Evolutionary conservation across 495 filamentous ascomycete genomes (phyloP).

Genomic region (Hypoxylon intermedium): DNA sequence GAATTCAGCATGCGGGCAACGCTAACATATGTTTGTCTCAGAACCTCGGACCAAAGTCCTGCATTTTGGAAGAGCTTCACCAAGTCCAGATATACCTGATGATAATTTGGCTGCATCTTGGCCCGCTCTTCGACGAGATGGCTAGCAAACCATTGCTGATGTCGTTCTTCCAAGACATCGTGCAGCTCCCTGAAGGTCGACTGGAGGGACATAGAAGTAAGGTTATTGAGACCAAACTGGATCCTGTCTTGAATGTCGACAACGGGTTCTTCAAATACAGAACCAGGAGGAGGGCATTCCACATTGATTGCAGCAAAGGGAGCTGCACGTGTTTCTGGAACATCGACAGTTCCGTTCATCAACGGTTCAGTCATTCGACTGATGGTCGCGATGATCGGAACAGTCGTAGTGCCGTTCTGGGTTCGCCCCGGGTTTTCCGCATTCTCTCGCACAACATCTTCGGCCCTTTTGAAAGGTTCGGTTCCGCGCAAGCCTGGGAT

Average conservation of each 20-base stretch:
- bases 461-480: slow-evolving; percentile 79
- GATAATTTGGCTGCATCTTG: slow-evolving; percentile 95
- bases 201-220: slow-evolving; percentile 85
- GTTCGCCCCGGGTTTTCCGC: slow-evolving; percentile 56
- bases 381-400: no score
- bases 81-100: slow-evolving; percentile 88
- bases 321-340: slow-evolving; percentile 58
- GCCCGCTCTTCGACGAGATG: slow-evolving; percentile 97
- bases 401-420: slow-evolving; percentile 58
- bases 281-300: slow-evolving; percentile 65
- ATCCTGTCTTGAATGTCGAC: slow-evolving; percentile 90
- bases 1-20: slow-evolving; percentile 86
- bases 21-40: slow-evolving; percentile 91
- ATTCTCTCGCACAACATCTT: slow-evolving; percentile 76
- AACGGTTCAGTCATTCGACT: slow-evolving; percentile 43
- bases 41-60: slow-evolving; percentile 81
- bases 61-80: slow-evolving; percentile 81
- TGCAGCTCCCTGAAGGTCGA: slow-evolving; percentile 80
- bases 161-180: slow-evolving; percentile 75
- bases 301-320: slow-evolving; percentile 79
- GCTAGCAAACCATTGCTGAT: slow-evolving; percentile 94
- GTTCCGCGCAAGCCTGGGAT: slow-evolving; percentile 84
- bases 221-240: slow-evolving; percentile 94
- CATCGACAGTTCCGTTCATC: slow-evolving; percentile 71
- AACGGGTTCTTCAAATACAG: slow-evolving; percentile 78